Evolutionary conservation across 1,139 yeast species (phyloP).

Genomic region (Pichia terricola): DNA sequence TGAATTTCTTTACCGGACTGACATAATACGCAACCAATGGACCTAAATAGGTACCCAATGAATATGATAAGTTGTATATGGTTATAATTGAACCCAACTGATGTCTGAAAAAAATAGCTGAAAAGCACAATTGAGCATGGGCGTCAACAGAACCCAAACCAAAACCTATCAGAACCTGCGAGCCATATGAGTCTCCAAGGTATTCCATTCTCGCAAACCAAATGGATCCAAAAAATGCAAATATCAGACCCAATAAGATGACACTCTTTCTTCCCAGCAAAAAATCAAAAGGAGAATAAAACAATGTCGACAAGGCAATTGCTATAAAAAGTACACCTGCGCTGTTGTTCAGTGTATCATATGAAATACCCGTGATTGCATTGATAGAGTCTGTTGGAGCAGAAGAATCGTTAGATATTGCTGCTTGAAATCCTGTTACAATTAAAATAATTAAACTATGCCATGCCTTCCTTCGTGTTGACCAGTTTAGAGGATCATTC

Average conservation of each 20-base stretch:
- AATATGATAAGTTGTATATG: slow-evolving; percentile 30
- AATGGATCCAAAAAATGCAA: slow-evolving; percentile 28
- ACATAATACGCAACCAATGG: slow-evolving; percentile 31
- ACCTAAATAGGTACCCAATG: slow-evolving; percentile 32
- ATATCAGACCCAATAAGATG: slow-evolving; percentile 26
- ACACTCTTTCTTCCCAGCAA: slow-evolving; percentile 30
- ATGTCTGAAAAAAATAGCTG: slow-evolving; percentile 30
- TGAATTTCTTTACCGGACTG: slow-evolving; percentile 20
- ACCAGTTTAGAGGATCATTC: slow-evolving; percentile 59
- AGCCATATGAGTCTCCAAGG: slow-evolving; percentile 29
- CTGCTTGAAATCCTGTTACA: slow-evolving; percentile 31
- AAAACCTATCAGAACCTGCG: slow-evolving; percentile 31
- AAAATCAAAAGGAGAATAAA: slow-evolving; percentile 29
- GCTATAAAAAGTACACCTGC: slow-evolving; percentile 32
- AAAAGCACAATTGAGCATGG: slow-evolving; percentile 30
- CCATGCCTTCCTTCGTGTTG: slow-evolving; percentile 12
- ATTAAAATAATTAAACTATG: slow-evolving; percentile 17
- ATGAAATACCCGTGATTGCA: slow-evolving; percentile 27
- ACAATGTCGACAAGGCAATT: slow-evolving; percentile 28
- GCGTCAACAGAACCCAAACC: slow-evolving; percentile 31
- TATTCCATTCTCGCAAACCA: slow-evolving; percentile 28
- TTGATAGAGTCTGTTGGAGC: slow-evolving; percentile 32
- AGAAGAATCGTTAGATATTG: slow-evolving; percentile 30
- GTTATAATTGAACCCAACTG: slow-evolving; percentile 34
- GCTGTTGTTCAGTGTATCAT: slow-evolving; percentile 31